Percentiles rank a stretch among this genome's conserved stretches.
These are phyloP conservation scores for Tetraselmis chui DNA, from an alignment of 139 green algal species.

Conservation along the genomic window DNA sequence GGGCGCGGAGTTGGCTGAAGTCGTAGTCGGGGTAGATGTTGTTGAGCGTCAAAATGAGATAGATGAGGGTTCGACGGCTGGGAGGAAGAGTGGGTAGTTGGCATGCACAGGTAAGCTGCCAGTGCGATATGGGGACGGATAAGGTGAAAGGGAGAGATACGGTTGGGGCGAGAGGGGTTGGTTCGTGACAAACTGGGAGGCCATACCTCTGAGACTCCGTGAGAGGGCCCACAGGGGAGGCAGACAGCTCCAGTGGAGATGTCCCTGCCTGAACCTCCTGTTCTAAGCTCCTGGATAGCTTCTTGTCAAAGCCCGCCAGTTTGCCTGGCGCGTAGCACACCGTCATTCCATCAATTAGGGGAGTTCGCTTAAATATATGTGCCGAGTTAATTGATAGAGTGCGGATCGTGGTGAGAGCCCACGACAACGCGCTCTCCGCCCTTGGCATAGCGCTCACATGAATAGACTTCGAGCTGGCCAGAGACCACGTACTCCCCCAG, in stretches of 20 bases:
- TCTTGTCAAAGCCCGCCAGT: conserved; percentile 94
- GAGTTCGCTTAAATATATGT: not conserved
- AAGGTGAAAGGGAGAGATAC: too few species aligned
- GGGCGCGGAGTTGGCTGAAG: conserved; percentile 81
- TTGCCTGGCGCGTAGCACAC: conserved; percentile 93
- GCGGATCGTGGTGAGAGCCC: not conserved
- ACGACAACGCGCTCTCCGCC: not conserved
- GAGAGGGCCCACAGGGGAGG: conserved; percentile 81
- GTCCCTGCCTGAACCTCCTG: conserved; percentile 69
- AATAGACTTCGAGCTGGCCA: conserved; percentile 88
- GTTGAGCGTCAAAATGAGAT: conserved; percentile 98
- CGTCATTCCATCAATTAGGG: not conserved
- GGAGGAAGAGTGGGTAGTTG: too few species aligned
- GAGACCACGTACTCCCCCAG: conserved; percentile 81
- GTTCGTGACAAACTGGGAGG: too few species aligned
- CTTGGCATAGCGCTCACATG: conserved; percentile 56
- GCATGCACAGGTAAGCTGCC: too few species aligned
- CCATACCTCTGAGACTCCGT: conserved; percentile 56
- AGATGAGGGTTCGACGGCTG: conserved; percentile 94
- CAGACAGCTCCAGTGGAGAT: conserved; percentile 63
- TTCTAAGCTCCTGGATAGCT: conserved; percentile 87
- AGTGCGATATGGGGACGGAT: too few species aligned
- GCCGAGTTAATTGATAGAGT: not conserved
- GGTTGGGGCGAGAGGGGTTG: too few species aligned
- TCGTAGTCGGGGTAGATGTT: conserved; percentile 97